Percentiles rank a stretch among this genome's conserved stretches.
phyloP scores from a whole-genome alignment of 768 basidiomycete species.

The Arthromyces matolae region DNA sequence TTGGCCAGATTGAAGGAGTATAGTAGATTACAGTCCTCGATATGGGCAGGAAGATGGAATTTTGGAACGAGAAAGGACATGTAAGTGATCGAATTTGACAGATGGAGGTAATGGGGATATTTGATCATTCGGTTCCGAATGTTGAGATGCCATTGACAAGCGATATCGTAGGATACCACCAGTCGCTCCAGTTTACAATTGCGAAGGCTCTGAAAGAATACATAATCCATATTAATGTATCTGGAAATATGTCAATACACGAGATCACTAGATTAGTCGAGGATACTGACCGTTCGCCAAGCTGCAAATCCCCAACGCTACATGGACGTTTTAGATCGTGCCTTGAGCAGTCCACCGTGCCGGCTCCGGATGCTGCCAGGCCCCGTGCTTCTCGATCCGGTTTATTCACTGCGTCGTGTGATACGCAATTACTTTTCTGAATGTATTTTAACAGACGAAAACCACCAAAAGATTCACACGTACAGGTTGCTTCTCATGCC shows the following conservation, averaged over 20 bases:
- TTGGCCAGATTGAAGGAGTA: conserved; percentile 18
- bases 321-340: conserved; percentile 17
- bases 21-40: conserved; percentile 13
- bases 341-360: conserved; percentile 18
- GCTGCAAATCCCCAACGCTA: conserved; percentile 11
- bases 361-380: conserved; percentile 11
- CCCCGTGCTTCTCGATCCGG: conserved; percentile 4
- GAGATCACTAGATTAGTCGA: neutral
- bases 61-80: no score
- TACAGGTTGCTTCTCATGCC: conserved; percentile 2
- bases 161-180: no score
- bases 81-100: conserved; percentile 16
- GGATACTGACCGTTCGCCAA: conserved; percentile 10
- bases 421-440: conserved; percentile 1
- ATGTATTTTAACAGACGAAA: neutral
- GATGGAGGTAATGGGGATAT: no score
- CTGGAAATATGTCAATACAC: conserved; percentile 1
- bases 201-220: conserved; percentile 12
- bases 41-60: no score
- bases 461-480: neutral
- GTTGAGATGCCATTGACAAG: no score
- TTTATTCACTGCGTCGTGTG: conserved; percentile 6
- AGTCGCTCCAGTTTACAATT: no score
- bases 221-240: no score
- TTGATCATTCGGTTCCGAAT: no score